Evolutionary conservation across 257 asterid genomes (phyloP).

Genomic region (Solanum sejunctum): DNA sequence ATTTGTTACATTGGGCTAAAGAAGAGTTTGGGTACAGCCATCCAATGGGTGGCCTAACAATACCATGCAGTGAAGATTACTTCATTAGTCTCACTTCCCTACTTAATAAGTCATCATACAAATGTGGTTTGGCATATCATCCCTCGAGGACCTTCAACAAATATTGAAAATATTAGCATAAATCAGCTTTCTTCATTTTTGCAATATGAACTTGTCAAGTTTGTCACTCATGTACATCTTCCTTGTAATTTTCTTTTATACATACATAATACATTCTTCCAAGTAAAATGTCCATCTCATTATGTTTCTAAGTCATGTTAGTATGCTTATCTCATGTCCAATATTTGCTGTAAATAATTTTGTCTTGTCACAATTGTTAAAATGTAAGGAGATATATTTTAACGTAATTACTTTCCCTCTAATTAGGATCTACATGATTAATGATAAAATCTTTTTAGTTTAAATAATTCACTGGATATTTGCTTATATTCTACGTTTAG

Average conservation of each 20-base stretch:
- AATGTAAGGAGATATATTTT: not conserved
- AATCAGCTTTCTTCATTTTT: not conserved
- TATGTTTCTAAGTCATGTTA: not conserved
- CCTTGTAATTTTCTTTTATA: not conserved
- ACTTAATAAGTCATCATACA: not conserved
- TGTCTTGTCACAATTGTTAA: not conserved
- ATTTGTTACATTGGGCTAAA: not conserved
- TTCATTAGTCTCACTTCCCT: slow-evolving; percentile 1
- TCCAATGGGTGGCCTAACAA: slow-evolving; percentile 10
- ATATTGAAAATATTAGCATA: not conserved
- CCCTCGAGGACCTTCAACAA: too few relatives aligned
- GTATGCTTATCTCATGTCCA: not conserved
- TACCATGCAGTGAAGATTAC: slow-evolving; percentile 1
- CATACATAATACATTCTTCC: not conserved
- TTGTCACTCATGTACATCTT: not conserved
- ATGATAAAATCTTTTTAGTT: not conserved
- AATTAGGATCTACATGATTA: not conserved
- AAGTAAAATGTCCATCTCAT: not conserved
- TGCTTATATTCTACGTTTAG: too few relatives aligned
- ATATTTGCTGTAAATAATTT: not conserved
- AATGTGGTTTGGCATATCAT: not conserved
- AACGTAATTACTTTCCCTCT: not conserved
- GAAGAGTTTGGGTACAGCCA: slow-evolving; percentile 7
- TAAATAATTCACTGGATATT: too few relatives aligned
- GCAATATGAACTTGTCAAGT: not conserved